Evolutionary conservation across 352 stramenopile species (phyloP).

Genomic region (Globisporangium radiosum): DNA sequence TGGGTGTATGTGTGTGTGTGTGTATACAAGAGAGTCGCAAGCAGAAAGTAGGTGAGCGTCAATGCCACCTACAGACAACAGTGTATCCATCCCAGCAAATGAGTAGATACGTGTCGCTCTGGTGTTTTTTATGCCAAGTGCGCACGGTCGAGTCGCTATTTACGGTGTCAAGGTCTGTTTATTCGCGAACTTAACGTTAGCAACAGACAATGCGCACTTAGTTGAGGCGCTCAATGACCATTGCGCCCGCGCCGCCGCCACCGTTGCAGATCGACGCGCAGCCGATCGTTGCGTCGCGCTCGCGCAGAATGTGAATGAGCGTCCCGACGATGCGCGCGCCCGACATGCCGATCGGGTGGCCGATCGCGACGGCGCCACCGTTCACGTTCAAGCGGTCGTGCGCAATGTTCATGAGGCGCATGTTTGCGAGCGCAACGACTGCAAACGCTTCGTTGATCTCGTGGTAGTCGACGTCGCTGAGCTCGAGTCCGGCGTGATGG

Average conservation of each 20-base stretch:
- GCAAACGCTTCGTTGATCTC: slow-evolving; percentile 99
- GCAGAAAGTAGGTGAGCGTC: too few species aligned
- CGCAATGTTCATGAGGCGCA: slow-evolving; percentile 91
- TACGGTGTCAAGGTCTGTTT: too few species aligned
- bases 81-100: too few species aligned
- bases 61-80: too few species aligned
- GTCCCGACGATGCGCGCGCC: slow-evolving; percentile 93
- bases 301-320: slow-evolving; percentile 92
- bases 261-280: slow-evolving; percentile 98
- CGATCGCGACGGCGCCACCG: slow-evolving; percentile 88
- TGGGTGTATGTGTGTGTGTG: too few species aligned
- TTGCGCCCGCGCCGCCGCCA: slow-evolving; percentile 93
- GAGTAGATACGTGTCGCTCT: too few species aligned
- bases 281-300: slow-evolving; percentile 94
- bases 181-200: not conserved
- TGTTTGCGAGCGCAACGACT: slow-evolving; percentile 95
- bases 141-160: too few species aligned
- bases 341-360: slow-evolving; percentile 82
- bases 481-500: slow-evolving; percentile 82
- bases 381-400: slow-evolving; percentile 94
- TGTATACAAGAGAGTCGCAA: too few species aligned
- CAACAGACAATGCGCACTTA: slow-evolving; percentile 17
- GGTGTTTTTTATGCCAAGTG: too few species aligned
- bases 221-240: slow-evolving; percentile 91
- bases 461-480: slow-evolving; percentile 95